A percentile compares a stretch with the other conserved stretches of the same genome.
Conservation (phyloP, 2,329 filamentous ascomycete species). For the Pyrenochaeta sp. region DNA sequence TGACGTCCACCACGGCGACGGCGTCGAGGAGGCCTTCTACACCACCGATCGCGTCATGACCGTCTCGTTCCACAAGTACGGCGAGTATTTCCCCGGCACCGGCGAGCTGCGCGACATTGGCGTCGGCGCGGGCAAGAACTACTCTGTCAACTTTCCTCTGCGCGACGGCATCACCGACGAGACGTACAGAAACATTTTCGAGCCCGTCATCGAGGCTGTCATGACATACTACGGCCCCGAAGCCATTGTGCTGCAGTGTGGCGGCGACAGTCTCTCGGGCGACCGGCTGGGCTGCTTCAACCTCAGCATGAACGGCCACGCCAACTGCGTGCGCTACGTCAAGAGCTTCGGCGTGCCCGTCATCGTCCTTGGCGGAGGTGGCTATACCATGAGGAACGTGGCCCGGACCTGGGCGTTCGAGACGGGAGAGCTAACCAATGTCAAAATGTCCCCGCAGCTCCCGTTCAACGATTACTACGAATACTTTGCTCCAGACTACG, state of each 20-base stretch:
- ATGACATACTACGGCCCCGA: constrained; percentile 74
- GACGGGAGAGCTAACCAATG: constrained; percentile 81
- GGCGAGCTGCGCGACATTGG: constrained; percentile 74
- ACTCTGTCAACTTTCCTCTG: constrained; percentile 73
- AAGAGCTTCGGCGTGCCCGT: constrained; percentile 72
- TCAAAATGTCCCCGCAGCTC: constrained; percentile 80
- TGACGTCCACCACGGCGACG: constrained; percentile 89
- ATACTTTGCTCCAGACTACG: constrained; percentile 75
- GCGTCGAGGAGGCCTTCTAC: constrained; percentile 76
- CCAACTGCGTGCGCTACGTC: constrained; percentile 73
- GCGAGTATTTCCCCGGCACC: constrained; percentile 75
- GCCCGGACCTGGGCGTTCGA: constrained; percentile 70
- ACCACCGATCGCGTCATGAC: constrained; percentile 77
- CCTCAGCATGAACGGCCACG: constrained; percentile 73
- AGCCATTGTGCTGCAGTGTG: constrained; percentile 73
- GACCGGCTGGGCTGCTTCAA: constrained; percentile 75
- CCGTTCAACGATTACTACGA: constrained; percentile 98
- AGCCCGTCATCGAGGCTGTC: constrained; percentile 70
- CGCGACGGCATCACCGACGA: constrained; percentile 73
- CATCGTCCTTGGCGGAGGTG: constrained; percentile 71
- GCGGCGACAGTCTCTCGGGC: constrained; percentile 71
- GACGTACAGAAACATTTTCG: constrained; percentile 73
- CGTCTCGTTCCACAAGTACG: constrained; percentile 75
- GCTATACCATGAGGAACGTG: constrained; percentile 74
- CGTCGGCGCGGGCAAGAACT: constrained; percentile 71